A percentile compares a stretch with the other conserved stretches of the same genome.
Evolutionary conservation across 495 filamentous ascomycete genomes (phyloP).

Genomic region (Margaritispora aquatica): DNA sequence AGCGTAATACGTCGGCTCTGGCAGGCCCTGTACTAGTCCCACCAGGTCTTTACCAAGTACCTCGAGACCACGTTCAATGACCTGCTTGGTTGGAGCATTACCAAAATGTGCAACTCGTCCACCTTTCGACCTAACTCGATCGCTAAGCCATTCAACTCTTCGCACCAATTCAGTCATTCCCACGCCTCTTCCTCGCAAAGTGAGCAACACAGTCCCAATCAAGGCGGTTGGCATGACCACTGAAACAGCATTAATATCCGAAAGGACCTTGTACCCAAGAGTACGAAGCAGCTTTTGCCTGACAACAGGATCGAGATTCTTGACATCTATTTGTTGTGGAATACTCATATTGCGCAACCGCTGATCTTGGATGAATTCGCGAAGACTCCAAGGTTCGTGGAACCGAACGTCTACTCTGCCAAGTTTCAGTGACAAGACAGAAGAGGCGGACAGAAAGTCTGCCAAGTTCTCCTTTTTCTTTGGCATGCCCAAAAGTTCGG

Average conservation of each 20-base stretch:
- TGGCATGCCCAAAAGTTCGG: slow-evolving; percentile 84
- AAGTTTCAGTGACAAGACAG: slow-evolving; percentile 78
- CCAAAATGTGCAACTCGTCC: slow-evolving; percentile 91
- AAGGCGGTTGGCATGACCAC: slow-evolving; percentile 97
- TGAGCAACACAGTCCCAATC: slow-evolving; percentile 89
- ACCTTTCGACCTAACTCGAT: slow-evolving; percentile 76
- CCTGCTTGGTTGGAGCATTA: slow-evolving; percentile 62
- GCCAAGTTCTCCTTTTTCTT: slow-evolving; percentile 91
- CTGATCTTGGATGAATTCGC: slow-evolving; percentile 72
- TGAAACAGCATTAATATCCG: slow-evolving; percentile 90
- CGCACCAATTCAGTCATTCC: slow-evolving; percentile 80
- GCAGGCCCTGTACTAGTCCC: slow-evolving; percentile 67
- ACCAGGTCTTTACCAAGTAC: slow-evolving; percentile 87
- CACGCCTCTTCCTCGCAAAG: slow-evolving; percentile 85
- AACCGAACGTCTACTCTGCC: slow-evolving; percentile 94
- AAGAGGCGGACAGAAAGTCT: slow-evolving; percentile 83
- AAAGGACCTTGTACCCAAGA: slow-evolving; percentile 83
- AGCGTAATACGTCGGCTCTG: slow-evolving; percentile 85
- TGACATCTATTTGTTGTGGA: slow-evolving; percentile 31
- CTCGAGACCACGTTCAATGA: slow-evolving; percentile 86
- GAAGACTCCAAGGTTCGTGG: slow-evolving; percentile 88
- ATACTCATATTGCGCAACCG: slow-evolving; percentile 40
- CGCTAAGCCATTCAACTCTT: slow-evolving; percentile 84
- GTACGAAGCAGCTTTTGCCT: slow-evolving; percentile 65
- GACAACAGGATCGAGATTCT: slow-evolving; percentile 37